Evolutionary conservation across 139 green algal species (phyloP), one percentile per base, ranked within the genome.

Genomic region (Chlamydomonas incerta): DNA sequence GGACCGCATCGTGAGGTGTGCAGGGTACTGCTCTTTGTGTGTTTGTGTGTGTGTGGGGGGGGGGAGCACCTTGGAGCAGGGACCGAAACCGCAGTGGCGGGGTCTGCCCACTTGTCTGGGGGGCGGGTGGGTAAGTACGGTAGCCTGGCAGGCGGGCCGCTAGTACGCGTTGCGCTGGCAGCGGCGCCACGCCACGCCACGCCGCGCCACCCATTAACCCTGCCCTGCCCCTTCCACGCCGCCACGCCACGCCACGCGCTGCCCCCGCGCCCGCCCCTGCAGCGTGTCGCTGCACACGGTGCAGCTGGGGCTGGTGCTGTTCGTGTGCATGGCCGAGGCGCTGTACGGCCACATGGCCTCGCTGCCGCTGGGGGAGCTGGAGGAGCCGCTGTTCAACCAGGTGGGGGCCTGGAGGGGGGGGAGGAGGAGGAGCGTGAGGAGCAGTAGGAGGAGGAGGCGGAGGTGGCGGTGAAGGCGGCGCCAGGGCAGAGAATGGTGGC

Each of bases 381-480:
- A 85, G 68, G 80, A 85, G 80, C 80, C 80, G 33, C 80, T 85
- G 31, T 76, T 85, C 31, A 46, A 74, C 17, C 63, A 74, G 77
- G 76, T 82, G 71, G 41, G 41, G 6, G 41, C 41, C 33, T 29
- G 67, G 26, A 46, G 31, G 21, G 66, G 4, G 17, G 31, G 66
- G 66, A 24, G 31, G 28, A 26, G 31, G 4, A 1, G 35, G 23
- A 11, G 14, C 34, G 29, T 35, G 35, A n/a, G n/a, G n/a, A n/a
- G n/a, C n/a, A n/a, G n/a, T 8, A 50, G 41, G 41, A 8, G 41
- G 8, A 50, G 41, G 6, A 50, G 6, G 41, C 8, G 41, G 41
- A 50, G 41, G 41, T 5, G 41, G 41, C 41, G 41, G 41, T 8
- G 41, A 5, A 50, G 6, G 41, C 41, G 41, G 41, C 41, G 8